Conservation (phyloP, 2,329 filamentous ascomycete species). For the Xylariales sp. region DNA sequence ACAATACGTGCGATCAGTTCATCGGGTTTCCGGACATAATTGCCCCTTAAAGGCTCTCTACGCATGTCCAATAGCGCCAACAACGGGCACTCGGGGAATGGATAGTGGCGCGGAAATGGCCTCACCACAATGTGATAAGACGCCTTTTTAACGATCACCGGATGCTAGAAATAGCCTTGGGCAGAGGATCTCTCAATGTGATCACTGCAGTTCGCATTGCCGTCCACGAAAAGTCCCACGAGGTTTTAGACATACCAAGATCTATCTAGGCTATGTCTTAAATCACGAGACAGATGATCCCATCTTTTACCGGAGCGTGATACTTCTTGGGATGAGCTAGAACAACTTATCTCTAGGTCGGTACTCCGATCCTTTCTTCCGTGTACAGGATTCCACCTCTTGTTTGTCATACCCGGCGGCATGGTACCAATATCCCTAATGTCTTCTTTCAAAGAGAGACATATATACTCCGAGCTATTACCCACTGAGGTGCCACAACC, state of each 20-base stretch:
- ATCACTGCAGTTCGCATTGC: neutral
- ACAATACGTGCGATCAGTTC: slow-evolving; percentile 6
- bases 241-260: slow-evolving; percentile 15
- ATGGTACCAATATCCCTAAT: slow-evolving; percentile 4
- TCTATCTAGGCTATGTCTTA: slow-evolving; percentile 6
- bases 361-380: neutral
- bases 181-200: neutral
- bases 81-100: too few species aligned
- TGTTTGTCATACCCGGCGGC: slow-evolving; percentile 17
- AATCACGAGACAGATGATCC: slow-evolving; percentile 3
- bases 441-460: slow-evolving; percentile 12
- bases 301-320: neutral
- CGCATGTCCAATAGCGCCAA: too few species aligned
- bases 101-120: neutral
- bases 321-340: neutral
- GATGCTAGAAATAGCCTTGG: neutral
- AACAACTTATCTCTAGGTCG: neutral
- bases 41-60: too few species aligned
- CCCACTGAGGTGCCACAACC: slow-evolving; percentile 2
- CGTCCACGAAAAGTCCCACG: neutral
- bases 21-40: neutral
- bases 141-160: neutral
- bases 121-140: neutral
- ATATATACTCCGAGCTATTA: slow-evolving; percentile 26
- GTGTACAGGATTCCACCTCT: neutral